phyloP scores from a whole-genome alignment of 2,329 filamentous ascomycete species.

The Venturia asperata region DNA sequence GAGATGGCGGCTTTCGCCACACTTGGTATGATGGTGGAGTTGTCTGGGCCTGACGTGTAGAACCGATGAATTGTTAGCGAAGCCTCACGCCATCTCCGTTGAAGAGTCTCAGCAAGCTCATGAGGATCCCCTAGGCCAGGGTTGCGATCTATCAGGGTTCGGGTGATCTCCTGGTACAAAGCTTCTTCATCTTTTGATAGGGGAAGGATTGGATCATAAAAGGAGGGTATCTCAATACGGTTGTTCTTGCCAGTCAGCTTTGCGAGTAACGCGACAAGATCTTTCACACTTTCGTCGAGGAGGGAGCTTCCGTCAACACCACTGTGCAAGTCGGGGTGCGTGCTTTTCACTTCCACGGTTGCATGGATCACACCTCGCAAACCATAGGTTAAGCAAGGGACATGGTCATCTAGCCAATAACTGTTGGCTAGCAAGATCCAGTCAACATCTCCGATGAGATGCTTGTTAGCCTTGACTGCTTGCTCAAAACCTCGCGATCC shows the following conservation, averaged over 20 bases:
- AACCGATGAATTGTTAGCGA: conserved; percentile 91
- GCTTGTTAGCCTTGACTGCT: conserved; percentile 71
- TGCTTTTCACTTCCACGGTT: conserved; percentile 79
- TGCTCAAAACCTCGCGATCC: conserved; percentile 87
- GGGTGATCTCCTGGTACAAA: conserved; percentile 77
- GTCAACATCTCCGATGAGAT: conserved; percentile 80
- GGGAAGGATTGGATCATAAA: conserved; percentile 77
- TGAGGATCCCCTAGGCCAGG: conserved; percentile 57
- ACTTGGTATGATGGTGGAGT: conserved; percentile 84
- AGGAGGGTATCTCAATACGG: conserved; percentile 74
- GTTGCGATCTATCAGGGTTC: conserved; percentile 65
- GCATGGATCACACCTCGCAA: conserved; percentile 90
- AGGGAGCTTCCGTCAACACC: conserved; percentile 93
- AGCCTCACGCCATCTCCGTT: conserved; percentile 91
- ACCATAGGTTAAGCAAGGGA: conserved; percentile 91
- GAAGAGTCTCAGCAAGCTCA: conserved; percentile 73
- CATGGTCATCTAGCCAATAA: conserved; percentile 96
- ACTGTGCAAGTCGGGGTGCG: conserved; percentile 82
- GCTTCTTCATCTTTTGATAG: conserved; percentile 68
- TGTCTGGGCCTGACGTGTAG: conserved; percentile 80
- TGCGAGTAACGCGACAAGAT: conserved; percentile 75
- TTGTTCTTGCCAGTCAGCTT: conserved; percentile 77
- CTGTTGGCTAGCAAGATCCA: conserved; percentile 95
- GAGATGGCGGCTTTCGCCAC: conserved; percentile 84
- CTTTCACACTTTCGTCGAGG: conserved; percentile 85